These are phyloP conservation scores for Plectranthus barbatus DNA, from an alignment of 257 asterid genomes.

Conservation along the genomic window DNA sequence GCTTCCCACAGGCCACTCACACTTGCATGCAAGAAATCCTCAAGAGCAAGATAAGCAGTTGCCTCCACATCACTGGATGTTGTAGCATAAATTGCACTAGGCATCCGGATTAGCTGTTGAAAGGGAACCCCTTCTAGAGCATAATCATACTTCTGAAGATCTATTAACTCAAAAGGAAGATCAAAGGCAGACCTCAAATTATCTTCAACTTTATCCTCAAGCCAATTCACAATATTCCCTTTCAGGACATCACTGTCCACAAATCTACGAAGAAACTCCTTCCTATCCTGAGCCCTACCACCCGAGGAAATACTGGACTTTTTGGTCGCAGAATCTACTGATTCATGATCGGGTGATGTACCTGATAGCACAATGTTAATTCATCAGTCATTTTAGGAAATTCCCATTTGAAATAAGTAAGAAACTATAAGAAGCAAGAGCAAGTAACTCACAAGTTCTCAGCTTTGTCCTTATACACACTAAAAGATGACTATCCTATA, in stretches of 20 bases:
- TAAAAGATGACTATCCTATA: neutral
- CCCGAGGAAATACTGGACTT: constrained; percentile 71
- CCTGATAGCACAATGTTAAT: constrained; percentile 28
- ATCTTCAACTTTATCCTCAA: constrained; percentile 40
- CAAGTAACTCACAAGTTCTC: neutral
- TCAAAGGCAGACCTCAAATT: constrained; percentile 33
- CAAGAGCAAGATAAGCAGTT: constrained; percentile 83
- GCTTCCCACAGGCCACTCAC: constrained; percentile 82
- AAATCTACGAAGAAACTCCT: constrained; percentile 80
- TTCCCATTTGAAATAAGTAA: neutral
- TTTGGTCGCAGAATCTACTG: constrained; percentile 65
- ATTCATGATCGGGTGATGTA: constrained; percentile 65
- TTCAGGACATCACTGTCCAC: constrained; percentile 52
- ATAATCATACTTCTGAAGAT: constrained; percentile 91
- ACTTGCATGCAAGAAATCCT: constrained; percentile 84
- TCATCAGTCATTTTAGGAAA: neutral
- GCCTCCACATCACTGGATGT: constrained; percentile 58
- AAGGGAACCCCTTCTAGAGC: constrained; percentile 84
- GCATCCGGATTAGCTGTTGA: constrained; percentile 93
- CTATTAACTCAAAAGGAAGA: constrained; percentile 85
- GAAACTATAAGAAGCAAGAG: neutral
- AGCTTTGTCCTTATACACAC: constrained; percentile 1
- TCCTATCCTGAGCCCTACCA: constrained; percentile 54
- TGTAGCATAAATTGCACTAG: constrained; percentile 71
- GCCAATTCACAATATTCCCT: constrained; percentile 50